Base-by-base conservation (phyloP, 176 grass and related monocot species). In the Zea mays region DNA sequence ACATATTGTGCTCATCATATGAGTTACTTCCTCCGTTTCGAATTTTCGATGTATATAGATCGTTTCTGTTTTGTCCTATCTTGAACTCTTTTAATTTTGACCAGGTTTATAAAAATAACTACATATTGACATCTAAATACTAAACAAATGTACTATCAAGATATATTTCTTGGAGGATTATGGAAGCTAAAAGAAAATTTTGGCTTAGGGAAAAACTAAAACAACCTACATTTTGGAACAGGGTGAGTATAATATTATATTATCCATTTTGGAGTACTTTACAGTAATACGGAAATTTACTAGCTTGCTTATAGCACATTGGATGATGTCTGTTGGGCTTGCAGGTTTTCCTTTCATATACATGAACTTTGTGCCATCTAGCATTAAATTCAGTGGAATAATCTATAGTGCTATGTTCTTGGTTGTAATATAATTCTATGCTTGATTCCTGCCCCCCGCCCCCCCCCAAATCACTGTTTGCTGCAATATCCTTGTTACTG, bases 401-500 rank as follows among this genome's bases (percentile, higher is more conserved):
- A 59, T 69, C 36, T 74, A 10, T 74, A 67, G 67, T 75, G 17
- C 48, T 21, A 61, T 10, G 81, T 70, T 33, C 21, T 13, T 74
- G 11, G 54, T 74, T 11, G 0, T 56, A 67, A 67, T 51, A 54
- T 45, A 33, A 73, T 66, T 41, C 43, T 67, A 56, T 43, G 46
- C 13, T 56, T 74, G 60, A 19, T 27, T 27, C 1, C 34, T 36
- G 48, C 58, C 56, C 42, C 34, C 52, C 6, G 9, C 19, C 14
- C 14, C 2, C 8, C 65, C 1, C 12, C 54, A 82, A 68, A 84
- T 65, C 71, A 47, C 17, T 69, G 5, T 85, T 78, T 88, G 42
- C 42, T 82, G 52, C 66, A 76, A 67, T 57, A 64, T 77, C 62
- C 7, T 71, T 85, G 48, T 79, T 80, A 35, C 71, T 82, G 62